Evolutionary conservation across 495 filamentous ascomycete species (phyloP).

Genomic region (Ascobolus immersus): DNA sequence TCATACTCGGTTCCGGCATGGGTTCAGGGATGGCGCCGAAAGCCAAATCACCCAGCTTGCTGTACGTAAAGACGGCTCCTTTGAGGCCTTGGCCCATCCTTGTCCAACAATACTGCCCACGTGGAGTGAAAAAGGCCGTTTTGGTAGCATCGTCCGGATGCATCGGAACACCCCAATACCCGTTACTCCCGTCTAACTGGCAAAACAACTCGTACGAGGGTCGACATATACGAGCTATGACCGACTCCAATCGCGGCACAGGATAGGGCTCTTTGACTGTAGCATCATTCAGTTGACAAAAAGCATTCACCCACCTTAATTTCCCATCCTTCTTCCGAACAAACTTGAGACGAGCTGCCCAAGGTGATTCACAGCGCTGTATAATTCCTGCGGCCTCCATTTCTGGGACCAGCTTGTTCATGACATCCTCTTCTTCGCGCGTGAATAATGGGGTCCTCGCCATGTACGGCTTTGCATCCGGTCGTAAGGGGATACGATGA

Average conservation of each 20-base stretch:
- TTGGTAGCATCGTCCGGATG: neutral
- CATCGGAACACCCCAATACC: slow-evolving; percentile 1
- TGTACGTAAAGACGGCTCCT: neutral
- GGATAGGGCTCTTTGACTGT: neutral
- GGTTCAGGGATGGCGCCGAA: neutral
- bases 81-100: slow-evolving; percentile 1
- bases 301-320: slow-evolving; percentile 1
- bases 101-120: neutral
- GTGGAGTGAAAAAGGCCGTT: slow-evolving; percentile 1
- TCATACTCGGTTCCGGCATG: neutral
- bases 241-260: slow-evolving; percentile 1
- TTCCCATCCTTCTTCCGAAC: neutral
- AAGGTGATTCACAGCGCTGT: neutral
- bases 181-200: neutral
- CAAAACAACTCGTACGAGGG: neutral
- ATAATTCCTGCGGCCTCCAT: slow-evolving; percentile 1
- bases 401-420: neutral
- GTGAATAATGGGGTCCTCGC: neutral
- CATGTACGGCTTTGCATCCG: neutral
- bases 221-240: neutral
- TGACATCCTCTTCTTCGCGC: neutral
- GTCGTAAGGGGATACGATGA: neutral
- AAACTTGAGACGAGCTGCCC: neutral
- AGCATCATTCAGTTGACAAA: neutral
- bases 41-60: neutral